Evolutionary conservation across 352 stramenopile genomes (phyloP), one percentile per base, ranked within the genome.

Genomic region (Aphanomyces invadans): DNA sequence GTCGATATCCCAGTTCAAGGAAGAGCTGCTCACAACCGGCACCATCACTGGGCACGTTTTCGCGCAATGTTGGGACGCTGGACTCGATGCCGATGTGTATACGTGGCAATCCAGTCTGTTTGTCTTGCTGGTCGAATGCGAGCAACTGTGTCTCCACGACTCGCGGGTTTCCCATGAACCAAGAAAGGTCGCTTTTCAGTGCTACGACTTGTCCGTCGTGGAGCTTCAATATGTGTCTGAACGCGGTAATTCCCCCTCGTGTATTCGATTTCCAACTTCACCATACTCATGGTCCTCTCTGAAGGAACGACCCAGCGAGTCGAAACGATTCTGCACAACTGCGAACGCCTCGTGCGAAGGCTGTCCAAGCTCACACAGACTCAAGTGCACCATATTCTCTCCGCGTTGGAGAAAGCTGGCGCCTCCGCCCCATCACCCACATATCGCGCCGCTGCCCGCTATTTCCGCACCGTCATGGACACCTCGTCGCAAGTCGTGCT

Each of bases 401-500:
- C 49, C 7, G 25, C 23, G 17, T 28, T 57, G 33, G 29, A 4
- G 19, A 21, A 19, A 39, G 19, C 23, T 62, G 17, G 21, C 31
- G 4, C 11, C 51, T n/a, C 29, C 51, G 17, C 7, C 7, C 15
- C 36, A 42, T 7, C 36, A 42, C 7, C 36, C 36, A 42, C 15
- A 7, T 15, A 15, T 42, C 36, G 44, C 44, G 25, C 49, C 21
- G 49, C 49, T 7, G 49, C 29, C 19, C 7, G 19, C 19, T 65
- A 65, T 31, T 65, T 65, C 44, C 17, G 12, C 17, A 26, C 36
- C 5, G 15, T 65, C 17, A 52, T 52, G 4, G 3, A 17, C 3
- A 49, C 36, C 23, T 39, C 65, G 1, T 26, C 49, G 19, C 32
- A 63, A 21, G 86, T 89, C 29, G 38, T 92, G 15, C 71, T 88